Evolutionary conservation across 495 filamentous ascomycete genomes (phyloP), one percentile per base, ranked within the genome.

Genomic region (Echria macrotheca): DNA sequence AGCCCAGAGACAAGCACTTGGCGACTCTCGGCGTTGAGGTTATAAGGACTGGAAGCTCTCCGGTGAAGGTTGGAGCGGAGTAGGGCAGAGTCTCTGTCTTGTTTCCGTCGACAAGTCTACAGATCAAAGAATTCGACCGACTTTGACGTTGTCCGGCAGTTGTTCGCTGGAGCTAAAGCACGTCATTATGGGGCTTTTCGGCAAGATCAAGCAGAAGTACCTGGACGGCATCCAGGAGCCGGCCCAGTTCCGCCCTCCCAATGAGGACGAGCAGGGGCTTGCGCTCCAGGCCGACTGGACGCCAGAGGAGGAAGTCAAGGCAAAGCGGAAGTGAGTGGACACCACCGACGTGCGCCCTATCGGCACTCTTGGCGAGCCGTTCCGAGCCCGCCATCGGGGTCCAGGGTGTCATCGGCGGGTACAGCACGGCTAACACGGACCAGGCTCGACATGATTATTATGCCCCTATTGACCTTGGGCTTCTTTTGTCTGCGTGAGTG

Each of bases 401-500:
- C n/a, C n/a, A n/a, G n/a, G n/a, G n/a, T n/a, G n/a, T n/a, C 6
- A 5, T 5, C 17, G 1, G 21, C 21, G 14, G 24, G 18, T 2
- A 6, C 11, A 8, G n/a, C n/a, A 21, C 10, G 35, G 46, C 38
- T 39, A 28, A 28, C 24, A 21, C 23, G 14, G 22, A 25, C 23
- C 25, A 80, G 74, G 47, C 42, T 80, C 17, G 77, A 80, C 52
- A 55, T 74, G 4, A 76, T 75, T 53, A 47, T 65, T 7, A 56
- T 81, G 12, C 77, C 77, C 1, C 62, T 75, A 23, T 63, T 81
- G n/a, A 69, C 68, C 2, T 51, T 81, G 10, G 77, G 76, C 14
- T 79, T 83, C 51, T 83, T 85, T 56, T 65, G 74, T 18, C 52
- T 81, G 8, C 77, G 53, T 51, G 78, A 19, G 63, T 79, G 32